phyloP scores from a whole-genome alignment of 495 filamentous ascomycete species.

The Darksidea phi region DNA sequence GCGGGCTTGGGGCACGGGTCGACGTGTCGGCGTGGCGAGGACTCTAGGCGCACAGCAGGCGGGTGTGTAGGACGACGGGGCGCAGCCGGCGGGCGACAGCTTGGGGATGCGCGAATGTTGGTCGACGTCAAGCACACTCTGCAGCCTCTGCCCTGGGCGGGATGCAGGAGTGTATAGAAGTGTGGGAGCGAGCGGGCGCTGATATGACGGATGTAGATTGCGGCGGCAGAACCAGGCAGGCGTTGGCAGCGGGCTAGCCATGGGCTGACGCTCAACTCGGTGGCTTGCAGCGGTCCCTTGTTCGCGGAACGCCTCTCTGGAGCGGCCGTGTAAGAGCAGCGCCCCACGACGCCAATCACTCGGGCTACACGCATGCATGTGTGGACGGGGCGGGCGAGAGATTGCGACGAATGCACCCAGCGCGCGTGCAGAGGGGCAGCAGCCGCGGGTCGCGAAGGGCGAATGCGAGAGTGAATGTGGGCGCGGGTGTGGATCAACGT shows the following conservation, averaged over 20 bases:
- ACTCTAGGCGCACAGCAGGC: constrained; percentile 6
- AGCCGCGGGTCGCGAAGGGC: too few species aligned
- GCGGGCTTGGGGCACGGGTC: constrained; percentile 7
- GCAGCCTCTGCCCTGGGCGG: background rate
- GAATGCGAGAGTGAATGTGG: too few species aligned
- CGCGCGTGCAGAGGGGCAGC: too few species aligned
- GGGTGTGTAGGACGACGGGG: constrained; percentile 7
- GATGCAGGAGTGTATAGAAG: too few species aligned
- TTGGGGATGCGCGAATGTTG: background rate
- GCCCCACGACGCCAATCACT: background rate
- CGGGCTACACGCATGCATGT: background rate
- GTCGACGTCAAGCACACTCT: constrained; percentile 7
- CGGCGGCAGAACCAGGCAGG: background rate
- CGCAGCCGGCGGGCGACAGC: constrained; percentile 15
- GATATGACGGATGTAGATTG: too few species aligned
- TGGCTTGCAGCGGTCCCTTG: too few species aligned
- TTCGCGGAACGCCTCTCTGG: too few species aligned
- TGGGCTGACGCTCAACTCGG: background rate
- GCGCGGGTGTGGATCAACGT: too few species aligned
- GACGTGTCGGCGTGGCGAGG: background rate
- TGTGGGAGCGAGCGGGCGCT: too few species aligned
- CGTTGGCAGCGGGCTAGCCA: background rate
- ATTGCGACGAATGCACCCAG: background rate
- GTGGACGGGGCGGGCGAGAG: too few species aligned
- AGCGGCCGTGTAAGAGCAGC: too few species aligned